These are phyloP conservation scores for Spathaspora hagerdaliae DNA, from an alignment of 805 yeast species.

Conservation along the genomic window DNA sequence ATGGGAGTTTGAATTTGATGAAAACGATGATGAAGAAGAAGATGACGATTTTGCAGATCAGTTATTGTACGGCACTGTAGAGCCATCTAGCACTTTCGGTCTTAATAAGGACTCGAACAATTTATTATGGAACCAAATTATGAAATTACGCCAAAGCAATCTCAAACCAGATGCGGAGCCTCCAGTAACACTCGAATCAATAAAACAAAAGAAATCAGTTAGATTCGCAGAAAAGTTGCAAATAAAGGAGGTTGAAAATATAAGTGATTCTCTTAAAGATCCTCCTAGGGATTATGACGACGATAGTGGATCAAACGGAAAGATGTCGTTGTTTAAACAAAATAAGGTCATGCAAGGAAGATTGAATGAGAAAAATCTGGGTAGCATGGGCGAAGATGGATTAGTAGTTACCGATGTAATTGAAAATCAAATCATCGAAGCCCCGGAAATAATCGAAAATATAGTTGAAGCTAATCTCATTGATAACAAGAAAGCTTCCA, in stretches of 20 bases:
- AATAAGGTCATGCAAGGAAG: slow-evolving; percentile 13
- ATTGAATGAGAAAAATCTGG: slow-evolving; percentile 13
- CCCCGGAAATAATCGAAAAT: neutral
- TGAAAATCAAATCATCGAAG: neutral
- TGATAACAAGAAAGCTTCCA: too few species aligned
- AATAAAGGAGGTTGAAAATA: slow-evolving; percentile 57
- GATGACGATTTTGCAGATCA: slow-evolving; percentile 30
- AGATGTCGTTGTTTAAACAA: slow-evolving; percentile 11
- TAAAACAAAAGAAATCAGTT: slow-evolving; percentile 44
- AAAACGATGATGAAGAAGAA: slow-evolving; percentile 19
- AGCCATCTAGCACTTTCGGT: neutral
- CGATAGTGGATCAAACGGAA: neutral
- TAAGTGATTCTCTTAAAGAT: slow-evolving; percentile 44
- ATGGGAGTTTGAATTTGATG: slow-evolving; percentile 34
- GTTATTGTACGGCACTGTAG: slow-evolving; percentile 7
- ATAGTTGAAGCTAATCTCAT: neutral
- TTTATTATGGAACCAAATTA: slow-evolving; percentile 40
- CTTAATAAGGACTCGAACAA: slow-evolving; percentile 10
- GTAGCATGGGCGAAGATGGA: slow-evolving; percentile 5
- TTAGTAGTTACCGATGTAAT: neutral
- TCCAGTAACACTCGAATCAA: neutral
- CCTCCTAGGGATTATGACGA: neutral
- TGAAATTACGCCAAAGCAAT: slow-evolving; percentile 19
- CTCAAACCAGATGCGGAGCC: neutral
- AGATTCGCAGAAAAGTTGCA: slow-evolving; percentile 50